phyloP scores from a whole-genome alignment of 2,329 filamentous ascomycete genomes.

The Neonectria coccinea region DNA sequence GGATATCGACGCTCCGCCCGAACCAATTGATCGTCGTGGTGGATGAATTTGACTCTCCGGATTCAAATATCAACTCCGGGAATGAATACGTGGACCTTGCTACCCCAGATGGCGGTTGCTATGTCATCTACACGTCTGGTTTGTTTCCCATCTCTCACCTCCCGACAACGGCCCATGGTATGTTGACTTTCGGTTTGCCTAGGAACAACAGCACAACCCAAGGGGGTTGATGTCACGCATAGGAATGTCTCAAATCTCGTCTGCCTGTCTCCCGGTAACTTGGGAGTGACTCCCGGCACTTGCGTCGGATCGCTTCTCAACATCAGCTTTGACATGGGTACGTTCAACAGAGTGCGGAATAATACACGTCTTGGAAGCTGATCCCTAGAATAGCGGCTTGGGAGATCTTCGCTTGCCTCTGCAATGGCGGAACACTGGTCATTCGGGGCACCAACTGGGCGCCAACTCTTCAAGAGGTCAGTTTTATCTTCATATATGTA shows the following conservation, averaged over 20 bases:
- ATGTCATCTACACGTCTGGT: constrained; percentile 68
- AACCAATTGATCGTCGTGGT: constrained; percentile 44
- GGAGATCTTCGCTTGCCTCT: constrained; percentile 68
- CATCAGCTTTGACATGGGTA: constrained; percentile 72
- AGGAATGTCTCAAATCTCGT: constrained; percentile 66
- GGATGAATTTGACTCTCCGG: constrained; percentile 37
- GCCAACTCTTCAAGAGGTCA: constrained; percentile 58
- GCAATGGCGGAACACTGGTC: constrained; percentile 68
- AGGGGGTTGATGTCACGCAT: constrained; percentile 70
- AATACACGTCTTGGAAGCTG: constrained; percentile 13
- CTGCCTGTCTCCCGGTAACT: constrained; percentile 61
- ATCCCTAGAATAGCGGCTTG: constrained; percentile 60
- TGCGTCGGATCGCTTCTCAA: constrained; percentile 68
- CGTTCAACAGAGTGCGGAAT: constrained; percentile 39
- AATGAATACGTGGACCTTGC: constrained; percentile 48
- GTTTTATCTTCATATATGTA: constrained; percentile 16
- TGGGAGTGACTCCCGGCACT: constrained; percentile 62
- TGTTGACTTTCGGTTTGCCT: constrained; percentile 34
- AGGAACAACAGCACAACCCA: constrained; percentile 67
- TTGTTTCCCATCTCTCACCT: constrained; percentile 20
- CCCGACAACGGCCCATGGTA: neutral
- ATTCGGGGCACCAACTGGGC: constrained; percentile 64
- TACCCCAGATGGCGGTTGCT: constrained; percentile 54
- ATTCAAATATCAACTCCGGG: constrained; percentile 8
- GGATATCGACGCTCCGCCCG: constrained; percentile 46